Evolutionary conservation across 805 yeast species (phyloP).

Genomic region (Sugiyamaella valdiviana): DNA sequence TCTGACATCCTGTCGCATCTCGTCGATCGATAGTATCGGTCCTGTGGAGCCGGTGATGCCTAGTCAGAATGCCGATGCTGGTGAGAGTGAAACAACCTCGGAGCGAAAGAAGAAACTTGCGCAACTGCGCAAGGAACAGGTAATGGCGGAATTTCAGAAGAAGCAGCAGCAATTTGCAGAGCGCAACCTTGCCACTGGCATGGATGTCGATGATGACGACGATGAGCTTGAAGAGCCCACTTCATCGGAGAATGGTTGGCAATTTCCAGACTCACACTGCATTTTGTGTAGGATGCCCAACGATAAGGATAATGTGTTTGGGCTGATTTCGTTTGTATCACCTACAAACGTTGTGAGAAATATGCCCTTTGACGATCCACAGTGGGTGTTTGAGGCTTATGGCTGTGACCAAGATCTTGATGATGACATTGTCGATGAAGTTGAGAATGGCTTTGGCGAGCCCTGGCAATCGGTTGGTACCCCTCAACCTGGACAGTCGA

Average conservation of each 20-base stretch:
- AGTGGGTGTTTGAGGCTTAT: conserved; percentile 62
- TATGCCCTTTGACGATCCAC: conserved; percentile 55
- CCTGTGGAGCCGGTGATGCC: conserved; percentile 53
- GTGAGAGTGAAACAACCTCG: conserved; percentile 33
- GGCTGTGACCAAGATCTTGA: conserved; percentile 43
- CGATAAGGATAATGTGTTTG: conserved; percentile 60
- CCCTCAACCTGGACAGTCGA: no score
- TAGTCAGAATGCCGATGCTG: conserved; percentile 39
- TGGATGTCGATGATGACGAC: conserved; percentile 28
- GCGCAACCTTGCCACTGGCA: conserved; percentile 38
- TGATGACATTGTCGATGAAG: conserved; percentile 7
- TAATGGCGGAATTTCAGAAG: conserved; percentile 70
- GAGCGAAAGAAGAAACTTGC: conserved; percentile 58
- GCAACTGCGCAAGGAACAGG: conserved; percentile 57
- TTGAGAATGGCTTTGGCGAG: no score
- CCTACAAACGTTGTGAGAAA: conserved; percentile 55
- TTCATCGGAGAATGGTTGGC: conserved; percentile 39
- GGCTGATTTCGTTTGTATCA: conserved; percentile 59
- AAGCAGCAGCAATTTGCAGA: conserved; percentile 73
- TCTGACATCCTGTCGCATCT: background rate
- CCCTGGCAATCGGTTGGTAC: no score
- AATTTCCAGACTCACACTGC: conserved; percentile 68
- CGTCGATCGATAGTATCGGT: background rate
- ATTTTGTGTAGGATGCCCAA: conserved; percentile 77
- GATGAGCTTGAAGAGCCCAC: conserved; percentile 32